These are phyloP conservation scores for Solanum ossicruentum DNA, from an alignment of 257 asterid species.

Conservation along the genomic window DNA sequence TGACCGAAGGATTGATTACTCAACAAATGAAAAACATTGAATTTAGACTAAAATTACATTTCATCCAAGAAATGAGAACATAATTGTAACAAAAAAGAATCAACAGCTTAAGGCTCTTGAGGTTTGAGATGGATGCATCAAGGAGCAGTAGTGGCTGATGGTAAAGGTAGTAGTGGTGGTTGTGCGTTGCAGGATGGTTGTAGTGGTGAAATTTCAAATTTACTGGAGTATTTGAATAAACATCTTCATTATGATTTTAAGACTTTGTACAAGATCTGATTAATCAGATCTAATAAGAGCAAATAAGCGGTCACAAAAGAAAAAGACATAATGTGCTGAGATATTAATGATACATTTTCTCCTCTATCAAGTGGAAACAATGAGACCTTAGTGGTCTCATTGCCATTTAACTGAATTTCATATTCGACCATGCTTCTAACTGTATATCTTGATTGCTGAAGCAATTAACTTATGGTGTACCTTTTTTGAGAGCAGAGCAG, in stretches of 20 bases:
- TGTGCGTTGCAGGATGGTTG: not conserved
- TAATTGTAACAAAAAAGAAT: not conserved
- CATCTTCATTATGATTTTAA: not conserved
- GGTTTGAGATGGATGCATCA: not conserved
- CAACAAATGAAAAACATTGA: not conserved
- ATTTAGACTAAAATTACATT: not conserved
- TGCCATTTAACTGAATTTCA: not conserved
- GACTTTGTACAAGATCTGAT: not conserved
- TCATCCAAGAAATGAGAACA: not conserved
- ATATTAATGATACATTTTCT: not conserved
- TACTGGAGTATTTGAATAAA: not conserved
- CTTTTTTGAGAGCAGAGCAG: slow-evolving; percentile 49
- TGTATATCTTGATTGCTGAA: not conserved
- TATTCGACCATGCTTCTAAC: not conserved
- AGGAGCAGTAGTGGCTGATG: not conserved
- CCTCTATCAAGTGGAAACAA: not conserved
- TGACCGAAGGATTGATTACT: not conserved
- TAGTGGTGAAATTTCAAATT: not conserved
- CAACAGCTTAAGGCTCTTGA: not conserved
- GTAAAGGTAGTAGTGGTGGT: not conserved
- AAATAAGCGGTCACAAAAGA: not conserved
- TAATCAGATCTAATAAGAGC: not conserved
- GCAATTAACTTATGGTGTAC: not conserved
- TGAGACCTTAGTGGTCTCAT: not conserved
- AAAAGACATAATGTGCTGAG: not conserved